Percentiles rank a stretch among this genome's conserved stretches.
Evolutionary conservation across 2,329 filamentous ascomycete genomes (phyloP).

Genomic region (Ophidiomyces ophidiicola): DNA sequence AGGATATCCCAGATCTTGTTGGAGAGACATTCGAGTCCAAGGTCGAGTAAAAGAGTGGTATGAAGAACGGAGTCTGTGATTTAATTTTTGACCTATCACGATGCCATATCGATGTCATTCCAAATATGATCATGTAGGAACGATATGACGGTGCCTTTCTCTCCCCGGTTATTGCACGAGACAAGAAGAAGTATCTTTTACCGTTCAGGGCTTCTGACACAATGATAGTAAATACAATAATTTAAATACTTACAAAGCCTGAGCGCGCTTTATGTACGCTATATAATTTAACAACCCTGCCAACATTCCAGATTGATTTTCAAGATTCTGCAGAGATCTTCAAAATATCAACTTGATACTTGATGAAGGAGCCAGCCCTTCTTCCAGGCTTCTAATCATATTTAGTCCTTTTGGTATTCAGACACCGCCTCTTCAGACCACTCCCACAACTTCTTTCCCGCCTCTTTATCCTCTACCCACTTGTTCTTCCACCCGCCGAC

Average conservation of each 20-base stretch:
- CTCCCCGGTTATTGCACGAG: background rate
- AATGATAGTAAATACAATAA: no score
- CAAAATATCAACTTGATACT: no score
- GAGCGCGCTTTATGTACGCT: no score
- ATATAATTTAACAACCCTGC: no score
- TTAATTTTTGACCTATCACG: conserved; percentile 3
- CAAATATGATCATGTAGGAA: conserved; percentile 3
- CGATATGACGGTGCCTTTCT: conserved; percentile 1
- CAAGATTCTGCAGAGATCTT: no score
- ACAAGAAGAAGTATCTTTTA: no score
- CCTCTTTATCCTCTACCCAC: conserved; percentile 23
- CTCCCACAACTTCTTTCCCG: conserved; percentile 32
- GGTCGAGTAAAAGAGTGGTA: conserved; percentile 57
- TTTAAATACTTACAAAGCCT: no score
- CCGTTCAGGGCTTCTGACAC: no score
- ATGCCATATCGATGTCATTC: conserved; percentile 2
- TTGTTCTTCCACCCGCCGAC: conserved; percentile 21
- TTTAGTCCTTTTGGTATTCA: conserved; percentile 16
- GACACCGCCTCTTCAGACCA: conserved; percentile 29
- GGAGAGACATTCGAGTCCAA: conserved; percentile 98
- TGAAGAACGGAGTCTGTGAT: conserved; percentile 7
- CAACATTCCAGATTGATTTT: no score
- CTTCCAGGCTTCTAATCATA: no score
- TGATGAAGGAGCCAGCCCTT: no score
- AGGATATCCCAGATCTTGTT: conserved; percentile 91